Evolutionary conservation across 768 basidiomycete species (phyloP).

Genomic region (Ramaria rubella): DNA sequence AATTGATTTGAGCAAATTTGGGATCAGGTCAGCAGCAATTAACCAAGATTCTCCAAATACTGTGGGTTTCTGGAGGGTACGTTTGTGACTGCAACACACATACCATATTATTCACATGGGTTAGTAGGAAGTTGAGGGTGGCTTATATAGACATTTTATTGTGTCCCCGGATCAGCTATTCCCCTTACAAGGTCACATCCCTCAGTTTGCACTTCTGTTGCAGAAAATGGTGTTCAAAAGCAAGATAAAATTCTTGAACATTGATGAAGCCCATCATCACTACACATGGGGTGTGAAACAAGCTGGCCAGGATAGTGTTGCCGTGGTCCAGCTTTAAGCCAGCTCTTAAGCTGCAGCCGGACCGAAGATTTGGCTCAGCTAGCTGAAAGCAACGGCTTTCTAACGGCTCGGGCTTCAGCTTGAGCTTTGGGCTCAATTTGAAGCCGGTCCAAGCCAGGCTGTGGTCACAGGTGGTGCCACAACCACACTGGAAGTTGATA

Average conservation of each 20-base stretch:
- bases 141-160: neutral
- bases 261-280: too few species aligned
- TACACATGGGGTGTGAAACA: neutral
- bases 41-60: neutral
- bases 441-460: too few species aligned
- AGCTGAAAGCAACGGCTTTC: too few species aligned
- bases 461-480: too few species aligned
- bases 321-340: too few species aligned
- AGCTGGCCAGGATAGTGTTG: too few species aligned
- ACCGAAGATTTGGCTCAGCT: too few species aligned
- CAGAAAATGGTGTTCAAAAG: neutral
- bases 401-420: too few species aligned
- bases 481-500: too few species aligned
- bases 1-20: neutral
- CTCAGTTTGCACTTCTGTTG: neutral
- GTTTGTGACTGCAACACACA: neutral
- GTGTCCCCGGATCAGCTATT: neutral
- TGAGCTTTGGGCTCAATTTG: too few species aligned
- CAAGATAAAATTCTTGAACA: neutral
- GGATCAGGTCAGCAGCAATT: neutral
- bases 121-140: neutral
- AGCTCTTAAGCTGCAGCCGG: too few species aligned
- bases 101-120: neutral
- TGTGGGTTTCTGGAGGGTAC: neutral
- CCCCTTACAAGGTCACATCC: neutral